Evolutionary conservation across 805 yeast species (phyloP).

Genomic region (Maudiozyma serrabonitensis): DNA sequence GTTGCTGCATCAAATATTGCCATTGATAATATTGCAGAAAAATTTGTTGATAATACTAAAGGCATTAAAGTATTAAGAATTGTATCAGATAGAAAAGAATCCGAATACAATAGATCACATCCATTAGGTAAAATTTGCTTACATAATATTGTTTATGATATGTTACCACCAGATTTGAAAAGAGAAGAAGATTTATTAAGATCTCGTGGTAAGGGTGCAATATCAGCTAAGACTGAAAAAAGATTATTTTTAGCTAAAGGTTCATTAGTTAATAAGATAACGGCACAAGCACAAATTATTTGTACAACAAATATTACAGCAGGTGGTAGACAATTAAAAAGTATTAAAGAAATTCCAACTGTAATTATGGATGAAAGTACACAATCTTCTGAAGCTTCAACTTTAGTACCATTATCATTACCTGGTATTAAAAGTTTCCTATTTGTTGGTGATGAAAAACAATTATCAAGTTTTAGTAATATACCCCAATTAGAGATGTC

Average conservation of each 20-base stretch:
- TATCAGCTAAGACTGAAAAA: constrained; percentile 39
- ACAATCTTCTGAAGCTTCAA: constrained; percentile 64
- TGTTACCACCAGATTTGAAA: constrained; percentile 37
- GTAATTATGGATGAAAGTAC: constrained; percentile 76
- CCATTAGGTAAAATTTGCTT: constrained; percentile 50
- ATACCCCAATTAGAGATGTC: constrained; percentile 59
- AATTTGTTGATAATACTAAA: constrained; percentile 41
- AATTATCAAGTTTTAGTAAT: constrained; percentile 61
- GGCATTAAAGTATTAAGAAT: constrained; percentile 45
- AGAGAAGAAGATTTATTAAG: constrained; percentile 37
- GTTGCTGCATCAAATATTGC: constrained; percentile 73
- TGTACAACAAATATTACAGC: constrained; percentile 67
- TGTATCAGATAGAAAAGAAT: constrained; percentile 49
- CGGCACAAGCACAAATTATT: constrained; percentile 58
- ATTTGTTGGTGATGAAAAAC: constrained; percentile 70
- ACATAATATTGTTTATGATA: constrained; percentile 47
- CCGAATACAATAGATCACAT: constrained; percentile 49
- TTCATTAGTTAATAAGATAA: constrained; percentile 38
- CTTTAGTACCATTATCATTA: constrained; percentile 61
- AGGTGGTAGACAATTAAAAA: constrained; percentile 55
- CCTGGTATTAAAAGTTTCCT: constrained; percentile 58
- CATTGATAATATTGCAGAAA: constrained; percentile 67
- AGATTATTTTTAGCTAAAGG: constrained; percentile 39
- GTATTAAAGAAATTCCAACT: constrained; percentile 46
- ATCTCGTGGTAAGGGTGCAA: constrained; percentile 32